Base-by-base conservation (phyloP, 352 stramenopile genomes). In the Phytophthora tubulina region DNA sequence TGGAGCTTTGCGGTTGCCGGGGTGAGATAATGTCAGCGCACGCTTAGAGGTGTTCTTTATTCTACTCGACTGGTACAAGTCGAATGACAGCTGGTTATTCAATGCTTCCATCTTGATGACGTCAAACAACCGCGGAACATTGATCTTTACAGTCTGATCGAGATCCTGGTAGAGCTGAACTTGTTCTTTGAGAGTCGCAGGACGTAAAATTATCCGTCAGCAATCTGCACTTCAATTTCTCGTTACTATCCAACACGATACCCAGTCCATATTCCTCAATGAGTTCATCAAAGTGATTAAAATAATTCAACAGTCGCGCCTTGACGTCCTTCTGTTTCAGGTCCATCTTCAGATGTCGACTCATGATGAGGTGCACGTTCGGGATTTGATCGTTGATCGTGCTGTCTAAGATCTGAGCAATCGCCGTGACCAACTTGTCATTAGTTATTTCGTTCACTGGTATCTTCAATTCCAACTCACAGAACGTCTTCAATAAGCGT, bases 141-240 rank as follows among this genome's bases (percentile, higher is more conserved):
- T 57, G 30, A 41, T 42, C 49, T 55, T 55, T 13, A 57, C 50
- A 10, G 50, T 57, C 1, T 32, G 32, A n/a, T 55, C 49, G 2
- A 38, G 46, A 9, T 36, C 27, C 27, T 53, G 21, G 27, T 38
- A 53, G 3, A 53, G 21, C 27, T n/a, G 7, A 53, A 53, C 46
- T 14, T 38, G 46, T 0, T 53, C 21, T 21, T 53, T 53, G 21
- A 50, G 44, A 32, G 15, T 50, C 14, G n/a, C 5, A 50, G 44
- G 44, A 31, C 2, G 15, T 13, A 36, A 36, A 53, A n/a, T 53
- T 53, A 3, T 53, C 21, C 4, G 21, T 36, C 27, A 53, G 46
- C 1, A 53, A 10, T 17, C 21, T 36, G 46, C 46, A 36, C 21
- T 53, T 53, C 11, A 38, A 32, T 3, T 53, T 53, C 0, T 53